Evolutionary conservation across 176 grass and related monocot genomes (phyloP), one percentile per base, ranked within the genome.

Genomic region (Lolium rigidum): DNA sequence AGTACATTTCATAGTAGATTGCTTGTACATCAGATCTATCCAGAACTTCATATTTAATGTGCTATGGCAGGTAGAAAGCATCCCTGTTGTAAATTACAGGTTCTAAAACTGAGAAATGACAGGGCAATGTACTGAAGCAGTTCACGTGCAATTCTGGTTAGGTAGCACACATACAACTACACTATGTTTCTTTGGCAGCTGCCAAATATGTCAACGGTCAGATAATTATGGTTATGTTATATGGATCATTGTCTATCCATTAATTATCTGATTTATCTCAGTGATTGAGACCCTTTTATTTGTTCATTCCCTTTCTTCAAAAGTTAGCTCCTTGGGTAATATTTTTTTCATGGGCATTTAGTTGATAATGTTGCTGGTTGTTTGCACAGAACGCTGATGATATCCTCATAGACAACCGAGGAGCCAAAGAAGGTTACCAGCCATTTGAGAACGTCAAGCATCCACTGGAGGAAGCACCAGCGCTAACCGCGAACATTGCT

Each of bases 391-490:
- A 71, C 14, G 50, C 54, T 70, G 89, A 88, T 72, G 89, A 91
- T 85, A 63, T 88, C 77, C 89, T 91, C 82, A 88, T 88, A 88
- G 82, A 88, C 62, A 91, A 88, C 76, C 43, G 52, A 91, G 70
- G 62, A 62, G 86, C 82, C 22, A 81, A 56, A 26, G 90, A 81
- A 77, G 70, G 22, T 4, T 91, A 87, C 61, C 70, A 70, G 54
- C 77, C 87, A 24, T 85, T 91, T 35, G 62, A 85, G 63, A 82
- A 71, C 0, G 37, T 51, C 3, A 80, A 84, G 52, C 77, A 72
- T 81, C 71, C 41, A 20, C 62, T 28, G 4, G 51, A 79, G 38
- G 47, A 56, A 28, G 7, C 63, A 20, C 22, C 64, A 17, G 51
- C 37, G 74, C 50, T 79, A 56, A 47, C 50, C 14, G 64, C 57